Percentiles rank a stretch among this genome's conserved stretches.
Conservation (phyloP, 805 yeast species). For the Candida incommunis region DNA sequence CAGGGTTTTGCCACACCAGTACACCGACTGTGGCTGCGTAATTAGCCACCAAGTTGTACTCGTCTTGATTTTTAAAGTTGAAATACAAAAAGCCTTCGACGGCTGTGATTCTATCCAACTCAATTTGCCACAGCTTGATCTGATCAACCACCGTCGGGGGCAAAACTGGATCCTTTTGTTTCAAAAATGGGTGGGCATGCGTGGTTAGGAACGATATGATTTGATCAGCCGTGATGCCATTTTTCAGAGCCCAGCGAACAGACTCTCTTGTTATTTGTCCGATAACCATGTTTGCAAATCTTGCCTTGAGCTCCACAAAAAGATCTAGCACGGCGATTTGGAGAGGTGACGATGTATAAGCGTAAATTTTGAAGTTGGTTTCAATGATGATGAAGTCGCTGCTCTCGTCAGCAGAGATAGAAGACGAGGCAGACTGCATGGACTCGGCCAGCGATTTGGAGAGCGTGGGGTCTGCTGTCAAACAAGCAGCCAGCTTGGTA, state of each 20-base stretch:
- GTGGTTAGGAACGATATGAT: conserved; percentile 76
- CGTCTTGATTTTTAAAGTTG: conserved; percentile 66
- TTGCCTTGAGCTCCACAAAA: conserved; percentile 70
- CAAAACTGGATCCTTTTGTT: conserved; percentile 42
- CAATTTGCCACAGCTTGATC: conserved; percentile 90
- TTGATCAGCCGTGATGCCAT: conserved; percentile 93
- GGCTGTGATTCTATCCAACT: conserved; percentile 78
- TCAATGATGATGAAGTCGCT: conserved; percentile 74
- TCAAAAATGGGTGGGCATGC: conserved; percentile 91
- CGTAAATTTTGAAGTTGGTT: conserved; percentile 85
- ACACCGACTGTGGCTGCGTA: conserved; percentile 91
- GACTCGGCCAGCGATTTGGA: conserved; percentile 62
- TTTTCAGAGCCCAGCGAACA: conserved; percentile 63
- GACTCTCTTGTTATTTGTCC: conserved; percentile 92
- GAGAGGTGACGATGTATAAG: conserved; percentile 85
- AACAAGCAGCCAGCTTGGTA: conserved; percentile 75
- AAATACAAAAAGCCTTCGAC: conserved; percentile 79
- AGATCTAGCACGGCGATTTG: conserved; percentile 86
- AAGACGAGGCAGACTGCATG: conserved; percentile 47
- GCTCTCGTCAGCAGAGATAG: conserved; percentile 15
- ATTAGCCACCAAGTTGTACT: conserved; percentile 53
- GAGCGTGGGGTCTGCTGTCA: conserved; percentile 71
- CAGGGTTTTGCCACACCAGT: conserved; percentile 69
- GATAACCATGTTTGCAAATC: conserved; percentile 85
- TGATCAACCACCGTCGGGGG: conserved; percentile 98